These are phyloP conservation scores for Fulvia fulva DNA, from an alignment of 2,329 filamentous ascomycete genomes.

Conservation along the genomic window DNA sequence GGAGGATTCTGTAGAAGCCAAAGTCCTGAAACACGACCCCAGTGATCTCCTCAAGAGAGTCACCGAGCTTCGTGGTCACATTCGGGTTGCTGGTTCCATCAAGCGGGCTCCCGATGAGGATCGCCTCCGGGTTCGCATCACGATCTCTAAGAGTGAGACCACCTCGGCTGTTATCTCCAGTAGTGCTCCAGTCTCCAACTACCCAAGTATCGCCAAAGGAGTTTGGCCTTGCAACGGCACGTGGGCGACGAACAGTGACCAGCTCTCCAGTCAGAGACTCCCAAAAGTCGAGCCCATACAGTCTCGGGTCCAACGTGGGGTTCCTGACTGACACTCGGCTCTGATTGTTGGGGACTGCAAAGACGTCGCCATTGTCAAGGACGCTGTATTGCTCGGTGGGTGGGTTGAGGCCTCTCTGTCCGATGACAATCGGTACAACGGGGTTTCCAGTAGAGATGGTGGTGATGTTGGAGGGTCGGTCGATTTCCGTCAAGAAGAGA, in stretches of 20 bases:
- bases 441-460: conserved; percentile 52
- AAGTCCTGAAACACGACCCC: conserved; percentile 64
- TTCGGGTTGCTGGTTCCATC: conserved; percentile 60
- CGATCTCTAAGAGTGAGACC: conserved; percentile 60
- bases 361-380: conserved; percentile 63
- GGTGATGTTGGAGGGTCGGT: conserved; percentile 50
- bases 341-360: conserved; percentile 60
- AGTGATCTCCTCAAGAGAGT: conserved; percentile 61
- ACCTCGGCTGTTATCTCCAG: conserved; percentile 59
- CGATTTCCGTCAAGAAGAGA: conserved; percentile 62
- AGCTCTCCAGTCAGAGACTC: conserved; percentile 65
- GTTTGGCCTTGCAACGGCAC: conserved; percentile 59
- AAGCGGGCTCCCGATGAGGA: conserved; percentile 61
- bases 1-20: conserved; percentile 67
- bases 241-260: conserved; percentile 58
- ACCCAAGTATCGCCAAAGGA: conserved; percentile 67
- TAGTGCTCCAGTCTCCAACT: conserved; percentile 59
- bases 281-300: conserved; percentile 71
- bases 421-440: conserved; percentile 58
- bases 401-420: conserved; percentile 50
- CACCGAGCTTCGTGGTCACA: conserved; percentile 58
- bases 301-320: conserved; percentile 56
- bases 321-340: conserved; percentile 57
- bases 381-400: conserved; percentile 59
- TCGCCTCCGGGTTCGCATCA: conserved; percentile 67